These are phyloP conservation scores for Fimicolochytrium jonesii DNA, from an alignment of 192 early-diverging fungal species.

Conservation along the genomic window DNA sequence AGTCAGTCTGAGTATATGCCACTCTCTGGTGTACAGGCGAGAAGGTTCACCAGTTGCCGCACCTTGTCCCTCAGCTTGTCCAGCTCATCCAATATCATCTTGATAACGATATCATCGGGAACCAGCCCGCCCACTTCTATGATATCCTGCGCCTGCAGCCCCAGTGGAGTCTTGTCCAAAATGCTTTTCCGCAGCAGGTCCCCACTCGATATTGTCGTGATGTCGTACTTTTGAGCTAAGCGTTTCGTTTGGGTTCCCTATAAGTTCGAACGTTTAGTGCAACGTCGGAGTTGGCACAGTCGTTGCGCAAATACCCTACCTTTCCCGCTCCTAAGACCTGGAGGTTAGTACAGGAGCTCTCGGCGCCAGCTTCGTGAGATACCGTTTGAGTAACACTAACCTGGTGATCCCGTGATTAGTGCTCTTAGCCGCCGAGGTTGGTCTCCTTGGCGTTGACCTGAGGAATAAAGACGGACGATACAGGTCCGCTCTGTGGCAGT, in stretches of 20 bases:
- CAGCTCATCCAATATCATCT: constrained; percentile 63
- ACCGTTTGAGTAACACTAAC: not conserved
- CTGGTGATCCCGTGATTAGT: constrained; percentile 24
- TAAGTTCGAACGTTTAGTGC: not conserved
- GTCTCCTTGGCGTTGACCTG: too few species aligned
- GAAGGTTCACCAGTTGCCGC: too few species aligned
- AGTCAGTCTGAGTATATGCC: too few species aligned
- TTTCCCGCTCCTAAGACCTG: not conserved
- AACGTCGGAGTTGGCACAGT: not conserved
- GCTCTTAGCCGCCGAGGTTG: too few species aligned
- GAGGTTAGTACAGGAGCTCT: not conserved
- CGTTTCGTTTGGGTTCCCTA: constrained; percentile 89
- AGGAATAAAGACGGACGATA: too few species aligned
- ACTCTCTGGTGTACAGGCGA: too few species aligned
- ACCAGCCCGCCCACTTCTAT: constrained; percentile 56
- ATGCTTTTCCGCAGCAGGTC: constrained; percentile 85
- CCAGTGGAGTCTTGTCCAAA: constrained; percentile 52
- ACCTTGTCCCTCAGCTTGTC: constrained; percentile 35
- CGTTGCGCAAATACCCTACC: not conserved
- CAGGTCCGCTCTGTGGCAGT: too few species aligned
- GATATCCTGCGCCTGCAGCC: constrained; percentile 40
- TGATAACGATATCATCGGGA: constrained; percentile 65
- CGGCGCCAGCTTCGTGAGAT: not conserved
- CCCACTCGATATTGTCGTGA: constrained; percentile 72
- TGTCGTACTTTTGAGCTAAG: constrained; percentile 63